Percentiles rank a stretch among this genome's conserved stretches.
Evolutionary conservation across 2,329 filamentous ascomycete genomes (phyloP).

Genomic region (Trichoderma lentiforme): DNA sequence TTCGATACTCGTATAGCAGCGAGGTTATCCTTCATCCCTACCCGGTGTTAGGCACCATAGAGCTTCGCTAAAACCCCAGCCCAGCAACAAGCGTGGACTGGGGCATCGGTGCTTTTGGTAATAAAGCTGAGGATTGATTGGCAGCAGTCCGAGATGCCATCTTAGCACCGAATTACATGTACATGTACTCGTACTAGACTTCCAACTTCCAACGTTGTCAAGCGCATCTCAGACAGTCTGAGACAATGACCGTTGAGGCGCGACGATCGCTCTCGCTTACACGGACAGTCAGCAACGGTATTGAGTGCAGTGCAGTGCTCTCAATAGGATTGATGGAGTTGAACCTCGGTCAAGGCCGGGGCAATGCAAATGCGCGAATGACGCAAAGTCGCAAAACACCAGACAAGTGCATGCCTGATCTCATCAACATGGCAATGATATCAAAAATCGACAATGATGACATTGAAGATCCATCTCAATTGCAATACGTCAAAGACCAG

Average conservation of each 20-base stretch:
- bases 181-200: neutral
- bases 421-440: neutral
- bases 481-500: neutral
- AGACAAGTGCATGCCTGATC: neutral
- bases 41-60: neutral
- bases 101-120: neutral
- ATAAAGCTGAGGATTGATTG: neutral
- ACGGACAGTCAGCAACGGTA: neutral
- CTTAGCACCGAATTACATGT: neutral
- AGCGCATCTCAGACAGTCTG: neutral
- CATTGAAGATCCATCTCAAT: neutral
- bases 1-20: neutral
- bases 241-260: neutral
- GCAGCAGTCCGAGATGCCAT: neutral
- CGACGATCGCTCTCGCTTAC: neutral
- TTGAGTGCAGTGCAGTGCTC: neutral
- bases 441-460: neutral
- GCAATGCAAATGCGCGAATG: neutral
- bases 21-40: neutral
- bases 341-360: neutral
- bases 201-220: neutral
- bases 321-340: neutral
- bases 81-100: neutral
- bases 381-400: neutral
- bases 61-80: neutral